Evolutionary conservation across 2,329 filamentous ascomycete species (phyloP).

Genomic region (Neophaeococcomyces mojaviensis): DNA sequence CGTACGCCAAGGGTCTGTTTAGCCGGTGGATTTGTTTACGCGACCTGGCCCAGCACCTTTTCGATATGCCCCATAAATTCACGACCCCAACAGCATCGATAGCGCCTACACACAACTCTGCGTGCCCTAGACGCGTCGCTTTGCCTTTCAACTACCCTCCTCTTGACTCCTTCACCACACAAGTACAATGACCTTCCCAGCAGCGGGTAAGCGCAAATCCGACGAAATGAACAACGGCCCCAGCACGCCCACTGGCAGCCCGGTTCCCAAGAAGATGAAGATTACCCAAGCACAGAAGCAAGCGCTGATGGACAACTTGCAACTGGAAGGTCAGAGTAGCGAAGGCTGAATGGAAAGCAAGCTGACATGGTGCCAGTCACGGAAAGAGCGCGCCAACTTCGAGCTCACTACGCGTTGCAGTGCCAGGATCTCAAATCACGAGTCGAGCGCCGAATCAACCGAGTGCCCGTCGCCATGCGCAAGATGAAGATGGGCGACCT

Average conservation of each 20-base stretch:
- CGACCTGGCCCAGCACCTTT: not conserved
- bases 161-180: not conserved
- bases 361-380: constrained; percentile 55
- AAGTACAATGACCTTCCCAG: constrained; percentile 30
- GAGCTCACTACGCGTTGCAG: constrained; percentile 82
- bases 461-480: constrained; percentile 73
- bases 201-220: constrained; percentile 34
- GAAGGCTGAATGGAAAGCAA: not conserved
- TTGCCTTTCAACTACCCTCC: not conserved
- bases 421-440: constrained; percentile 76
- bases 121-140: not conserved
- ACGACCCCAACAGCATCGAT: not conserved
- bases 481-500: constrained; percentile 78
- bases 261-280: constrained; percentile 53
- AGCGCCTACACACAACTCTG: not conserved
- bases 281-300: constrained; percentile 71
- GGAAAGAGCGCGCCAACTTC: constrained; percentile 76
- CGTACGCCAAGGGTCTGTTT: constrained; percentile 1
- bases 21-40: constrained; percentile 7
- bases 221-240: constrained; percentile 34
- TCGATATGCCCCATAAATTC: not conserved
- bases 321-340: constrained; percentile 67
- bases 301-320: constrained; percentile 78
- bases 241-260: constrained; percentile 45
- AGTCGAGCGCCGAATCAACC: constrained; percentile 87